A percentile compares a stretch with the other conserved stretches of the same genome.
Evolutionary conservation across 176 grass and related monocot genomes (phyloP).

Genomic region (Zizania latifolia): DNA sequence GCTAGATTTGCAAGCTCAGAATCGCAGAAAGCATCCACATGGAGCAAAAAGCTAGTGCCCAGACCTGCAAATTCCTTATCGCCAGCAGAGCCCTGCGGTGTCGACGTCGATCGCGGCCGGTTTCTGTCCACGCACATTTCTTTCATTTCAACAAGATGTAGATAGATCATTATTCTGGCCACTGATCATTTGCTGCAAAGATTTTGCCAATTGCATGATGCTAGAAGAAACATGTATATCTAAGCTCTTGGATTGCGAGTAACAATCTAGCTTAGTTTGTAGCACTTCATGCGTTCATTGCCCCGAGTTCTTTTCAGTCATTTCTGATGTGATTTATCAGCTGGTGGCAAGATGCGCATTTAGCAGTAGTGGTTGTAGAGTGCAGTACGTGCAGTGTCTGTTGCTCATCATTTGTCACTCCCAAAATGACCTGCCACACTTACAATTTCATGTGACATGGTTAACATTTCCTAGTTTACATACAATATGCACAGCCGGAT

Average conservation of each 20-base stretch:
- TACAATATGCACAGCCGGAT: background rate
- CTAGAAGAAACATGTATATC: background rate
- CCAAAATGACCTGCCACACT: too few species aligned
- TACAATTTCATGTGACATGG: background rate
- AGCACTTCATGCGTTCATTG: background rate
- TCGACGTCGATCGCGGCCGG: background rate
- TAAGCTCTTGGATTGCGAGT: background rate
- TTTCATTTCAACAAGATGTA: background rate
- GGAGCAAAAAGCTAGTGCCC: background rate
- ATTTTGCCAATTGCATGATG: too few species aligned
- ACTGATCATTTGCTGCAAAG: background rate
- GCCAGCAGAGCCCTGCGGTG: background rate
- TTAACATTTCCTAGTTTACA: background rate
- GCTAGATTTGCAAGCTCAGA: conserved; percentile 5
- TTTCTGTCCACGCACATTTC: conserved; percentile 29
- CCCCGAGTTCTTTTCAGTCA: background rate
- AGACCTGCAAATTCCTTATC: conserved; percentile 39
- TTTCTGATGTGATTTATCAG: conserved; percentile 12
- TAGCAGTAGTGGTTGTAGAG: background rate
- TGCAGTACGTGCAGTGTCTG: too few species aligned
- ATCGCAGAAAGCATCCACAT: conserved; percentile 20
- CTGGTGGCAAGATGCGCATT: background rate
- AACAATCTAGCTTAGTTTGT: background rate
- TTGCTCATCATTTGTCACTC: too few species aligned
- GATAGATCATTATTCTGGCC: background rate